phyloP scores from a whole-genome alignment of 768 basidiomycete genomes.

The Rhodocollybia butyracea region DNA sequence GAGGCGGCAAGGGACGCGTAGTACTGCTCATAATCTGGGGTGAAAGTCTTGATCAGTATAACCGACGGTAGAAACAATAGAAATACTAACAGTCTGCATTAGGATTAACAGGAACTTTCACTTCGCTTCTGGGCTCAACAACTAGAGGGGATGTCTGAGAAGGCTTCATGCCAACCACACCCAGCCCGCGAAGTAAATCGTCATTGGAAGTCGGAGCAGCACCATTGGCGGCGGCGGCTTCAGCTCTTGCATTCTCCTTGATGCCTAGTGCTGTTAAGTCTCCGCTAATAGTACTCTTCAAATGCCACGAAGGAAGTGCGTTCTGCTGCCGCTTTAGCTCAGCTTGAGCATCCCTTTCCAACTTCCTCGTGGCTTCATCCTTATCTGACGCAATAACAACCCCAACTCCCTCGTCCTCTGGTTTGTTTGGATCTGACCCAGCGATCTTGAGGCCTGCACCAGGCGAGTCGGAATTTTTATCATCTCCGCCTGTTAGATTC shows the following conservation, averaged over 20 bases:
- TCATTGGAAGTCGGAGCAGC: constrained; percentile 54
- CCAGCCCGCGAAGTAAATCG: constrained; percentile 68
- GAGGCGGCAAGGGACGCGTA: constrained; percentile 77
- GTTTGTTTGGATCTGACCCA: constrained; percentile 58
- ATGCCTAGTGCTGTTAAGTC: constrained; percentile 86
- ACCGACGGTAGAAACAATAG: neutral
- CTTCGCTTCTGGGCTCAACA: constrained; percentile 23
- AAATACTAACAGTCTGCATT: constrained; percentile 62
- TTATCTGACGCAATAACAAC: constrained; percentile 91
- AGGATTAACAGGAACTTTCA: constrained; percentile 49
- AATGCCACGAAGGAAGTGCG: constrained; percentile 89
- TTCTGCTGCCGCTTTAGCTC: constrained; percentile 89
- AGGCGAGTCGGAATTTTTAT: constrained; percentile 49
- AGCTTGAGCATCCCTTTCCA: constrained; percentile 76
- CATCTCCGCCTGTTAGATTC: constrained; percentile 62
- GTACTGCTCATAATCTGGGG: constrained; percentile 74
- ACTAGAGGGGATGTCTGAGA: constrained; percentile 9
- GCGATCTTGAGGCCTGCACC: constrained; percentile 68
- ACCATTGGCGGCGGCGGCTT: constrained; percentile 26
- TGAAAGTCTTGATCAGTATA: neutral
- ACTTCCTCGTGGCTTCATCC: constrained; percentile 69
- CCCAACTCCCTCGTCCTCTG: constrained; percentile 73
- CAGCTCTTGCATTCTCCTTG: constrained; percentile 61
- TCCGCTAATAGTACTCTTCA: constrained; percentile 93
- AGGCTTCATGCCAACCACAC: constrained; percentile 45